Conservation (phyloP, 768 basidiomycete genomes). For the Auriscalpium vulgare region DNA sequence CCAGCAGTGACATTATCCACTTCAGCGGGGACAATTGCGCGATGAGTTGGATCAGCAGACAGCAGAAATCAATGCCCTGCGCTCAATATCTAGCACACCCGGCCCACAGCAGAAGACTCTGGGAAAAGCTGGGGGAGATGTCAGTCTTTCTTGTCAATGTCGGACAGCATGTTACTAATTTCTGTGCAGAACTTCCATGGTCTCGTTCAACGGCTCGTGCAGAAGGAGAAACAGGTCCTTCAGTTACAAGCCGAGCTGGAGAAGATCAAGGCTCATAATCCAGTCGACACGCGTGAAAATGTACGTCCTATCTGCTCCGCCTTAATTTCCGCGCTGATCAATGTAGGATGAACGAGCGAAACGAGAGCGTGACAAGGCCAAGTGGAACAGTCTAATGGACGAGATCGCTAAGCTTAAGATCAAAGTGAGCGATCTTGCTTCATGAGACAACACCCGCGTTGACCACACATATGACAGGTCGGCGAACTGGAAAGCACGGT, state of each 20-base stretch:
- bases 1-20: too few species aligned
- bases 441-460: background rate
- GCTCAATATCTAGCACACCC: constrained; percentile 37
- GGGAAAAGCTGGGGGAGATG: constrained; percentile 52
- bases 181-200: constrained; percentile 53
- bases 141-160: background rate
- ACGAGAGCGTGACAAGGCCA: constrained; percentile 66
- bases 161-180: background rate
- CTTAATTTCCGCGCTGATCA: background rate
- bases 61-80: constrained; percentile 62
- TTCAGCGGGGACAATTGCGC: constrained; percentile 42
- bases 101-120: constrained; percentile 30
- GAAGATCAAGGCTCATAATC: constrained; percentile 48
- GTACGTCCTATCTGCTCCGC: constrained; percentile 30
- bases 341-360: constrained; percentile 65
- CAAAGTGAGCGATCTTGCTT: constrained; percentile 38
- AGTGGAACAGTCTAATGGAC: constrained; percentile 64
- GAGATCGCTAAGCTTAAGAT: constrained; percentile 67
- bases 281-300: constrained; percentile 47
- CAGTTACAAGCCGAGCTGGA: constrained; percentile 69
- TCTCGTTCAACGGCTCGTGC: constrained; percentile 68
- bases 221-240: constrained; percentile 80
- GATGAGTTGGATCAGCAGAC: constrained; percentile 52
- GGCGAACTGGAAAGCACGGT: constrained; percentile 41
- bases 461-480: constrained; percentile 31